These are phyloP conservation scores for Barnettozyma botsteinii DNA, from an alignment of 805 yeast species.

Conservation along the genomic window DNA sequence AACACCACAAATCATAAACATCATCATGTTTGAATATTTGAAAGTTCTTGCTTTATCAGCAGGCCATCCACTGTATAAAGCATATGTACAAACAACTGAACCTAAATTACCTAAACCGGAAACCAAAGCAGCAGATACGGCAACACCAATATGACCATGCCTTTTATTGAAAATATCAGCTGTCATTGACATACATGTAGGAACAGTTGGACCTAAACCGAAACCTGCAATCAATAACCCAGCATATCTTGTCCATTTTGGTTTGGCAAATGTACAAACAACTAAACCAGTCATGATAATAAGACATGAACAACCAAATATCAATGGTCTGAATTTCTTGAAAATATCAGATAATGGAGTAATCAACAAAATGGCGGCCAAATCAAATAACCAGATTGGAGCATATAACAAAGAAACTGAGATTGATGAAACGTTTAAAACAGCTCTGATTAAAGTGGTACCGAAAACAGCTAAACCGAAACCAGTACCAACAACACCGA, in stretches of 20 bases:
- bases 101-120: constrained; percentile 87
- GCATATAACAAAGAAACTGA: constrained; percentile 73
- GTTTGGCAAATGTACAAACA: constrained; percentile 69
- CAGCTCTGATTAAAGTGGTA: constrained; percentile 62
- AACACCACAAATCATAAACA: constrained; percentile 70
- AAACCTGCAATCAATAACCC: constrained; percentile 80
- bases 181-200: constrained; percentile 79
- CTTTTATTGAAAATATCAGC: constrained; percentile 65
- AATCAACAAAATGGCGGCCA: constrained; percentile 63
- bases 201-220: constrained; percentile 89
- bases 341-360: constrained; percentile 78
- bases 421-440: constrained; percentile 57
- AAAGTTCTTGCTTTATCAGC: constrained; percentile 58
- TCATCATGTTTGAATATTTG: constrained; percentile 75
- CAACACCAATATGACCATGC: constrained; percentile 81
- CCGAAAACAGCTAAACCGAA: constrained; percentile 82
- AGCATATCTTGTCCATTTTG: constrained; percentile 71
- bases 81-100: constrained; percentile 79
- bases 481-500: constrained; percentile 92
- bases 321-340: constrained; percentile 50
- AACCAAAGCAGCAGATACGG: constrained; percentile 76
- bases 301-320: constrained; percentile 56
- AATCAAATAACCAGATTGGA: constrained; percentile 86
- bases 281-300: constrained; percentile 71
- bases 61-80: constrained; percentile 85